Conservation (phyloP, 305 asterid genomes). For the Fraxinus sp. region DNA sequence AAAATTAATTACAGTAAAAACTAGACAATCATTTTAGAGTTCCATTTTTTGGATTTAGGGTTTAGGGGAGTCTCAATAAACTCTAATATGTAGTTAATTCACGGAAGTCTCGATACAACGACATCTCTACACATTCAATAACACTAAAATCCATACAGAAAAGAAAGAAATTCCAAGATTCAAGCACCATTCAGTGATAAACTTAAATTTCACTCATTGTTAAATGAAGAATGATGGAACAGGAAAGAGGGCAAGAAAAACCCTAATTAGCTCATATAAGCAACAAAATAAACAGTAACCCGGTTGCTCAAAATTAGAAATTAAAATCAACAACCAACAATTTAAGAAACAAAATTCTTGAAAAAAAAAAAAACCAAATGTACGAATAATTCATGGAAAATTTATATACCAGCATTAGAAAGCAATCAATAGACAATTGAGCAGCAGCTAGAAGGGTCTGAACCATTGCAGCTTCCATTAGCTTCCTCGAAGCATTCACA, state of each 20-base stretch:
- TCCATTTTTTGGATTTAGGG: not conserved
- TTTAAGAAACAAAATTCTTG: slow-evolving; percentile 26
- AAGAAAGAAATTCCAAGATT: not conserved
- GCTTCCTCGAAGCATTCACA: slow-evolving; percentile 21
- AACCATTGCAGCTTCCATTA: slow-evolving; percentile 30
- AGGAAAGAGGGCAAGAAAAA: not conserved
- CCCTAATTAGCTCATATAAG: not conserved
- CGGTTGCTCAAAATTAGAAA: slow-evolving; percentile 17
- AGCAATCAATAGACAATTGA: slow-evolving; percentile 38
- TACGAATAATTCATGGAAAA: not conserved
- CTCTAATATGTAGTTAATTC: not conserved
- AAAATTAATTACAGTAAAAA: not conserved
- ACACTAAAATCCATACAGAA: not conserved
- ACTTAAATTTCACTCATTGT: slow-evolving; percentile 1
- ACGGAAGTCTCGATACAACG: not conserved
- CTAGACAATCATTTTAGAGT: not conserved
- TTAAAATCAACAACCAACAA: slow-evolving; percentile 25
- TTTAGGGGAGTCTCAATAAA: not conserved
- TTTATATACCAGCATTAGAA: slow-evolving; percentile 48
- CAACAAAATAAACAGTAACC: slow-evolving; percentile 10
- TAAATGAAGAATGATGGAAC: not conserved
- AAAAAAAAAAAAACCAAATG: not conserved
- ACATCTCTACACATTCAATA: not conserved
- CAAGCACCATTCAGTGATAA: not conserved
- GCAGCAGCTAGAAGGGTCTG: slow-evolving; percentile 37